phyloP scores from a whole-genome alignment of 2,329 filamentous ascomycete species.

The Fusarium nodosum region DNA sequence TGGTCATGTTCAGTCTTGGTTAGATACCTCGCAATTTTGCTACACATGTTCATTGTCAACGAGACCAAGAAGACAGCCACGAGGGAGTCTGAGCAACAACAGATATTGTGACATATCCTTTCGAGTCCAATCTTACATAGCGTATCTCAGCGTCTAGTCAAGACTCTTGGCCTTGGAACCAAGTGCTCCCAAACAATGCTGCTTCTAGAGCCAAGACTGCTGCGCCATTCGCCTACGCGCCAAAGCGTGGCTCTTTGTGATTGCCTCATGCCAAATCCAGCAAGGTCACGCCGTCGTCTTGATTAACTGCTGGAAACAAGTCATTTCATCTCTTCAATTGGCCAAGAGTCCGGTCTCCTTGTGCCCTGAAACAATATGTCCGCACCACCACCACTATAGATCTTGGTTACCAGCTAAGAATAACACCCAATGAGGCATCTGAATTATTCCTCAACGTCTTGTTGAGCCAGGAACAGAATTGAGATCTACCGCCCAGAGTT shows the following conservation, averaged over 20 bases:
- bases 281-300: slow-evolving; percentile 15
- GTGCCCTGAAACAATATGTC: slow-evolving; percentile 40
- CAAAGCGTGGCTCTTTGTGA: slow-evolving; percentile 35
- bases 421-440: slow-evolving; percentile 19
- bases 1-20: background rate
- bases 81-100: background rate
- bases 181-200: background rate
- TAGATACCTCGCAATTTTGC: background rate
- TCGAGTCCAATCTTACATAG: slow-evolving; percentile 20
- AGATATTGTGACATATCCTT: background rate
- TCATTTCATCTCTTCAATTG: slow-evolving; percentile 31
- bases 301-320: slow-evolving; percentile 18
- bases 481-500: slow-evolving; percentile 41
- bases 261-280: slow-evolving; percentile 28
- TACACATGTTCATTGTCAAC: background rate
- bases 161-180: slow-evolving; percentile 35
- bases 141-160: slow-evolving; percentile 28
- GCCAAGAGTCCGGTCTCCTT: slow-evolving; percentile 12
- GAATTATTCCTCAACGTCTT: background rate
- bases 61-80: background rate
- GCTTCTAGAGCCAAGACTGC: slow-evolving; percentile 21
- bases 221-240: slow-evolving; percentile 34
- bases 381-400: slow-evolving; percentile 29
- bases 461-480: slow-evolving; percentile 35
- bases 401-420: slow-evolving; percentile 18